These are phyloP conservation scores for Fermentozyma sake DNA, from an alignment of 1,139 yeast genomes.

Conservation along the genomic window DNA sequence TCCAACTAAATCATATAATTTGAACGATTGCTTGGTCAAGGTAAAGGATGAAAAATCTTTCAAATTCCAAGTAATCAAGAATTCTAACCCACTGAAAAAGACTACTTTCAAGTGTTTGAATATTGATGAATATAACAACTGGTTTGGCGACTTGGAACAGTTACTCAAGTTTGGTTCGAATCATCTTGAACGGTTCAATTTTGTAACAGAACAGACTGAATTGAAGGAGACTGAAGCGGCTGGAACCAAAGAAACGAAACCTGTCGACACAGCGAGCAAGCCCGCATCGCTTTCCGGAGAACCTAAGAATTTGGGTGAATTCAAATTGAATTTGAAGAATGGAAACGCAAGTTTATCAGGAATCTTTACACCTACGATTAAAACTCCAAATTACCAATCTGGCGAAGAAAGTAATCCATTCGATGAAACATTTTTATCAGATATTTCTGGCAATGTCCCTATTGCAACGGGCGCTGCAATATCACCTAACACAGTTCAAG, in stretches of 20 bases:
- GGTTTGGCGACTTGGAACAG: conserved; percentile 39
- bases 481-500: too few relatives aligned
- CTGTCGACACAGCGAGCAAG: conserved; percentile 4
- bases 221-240: conserved; percentile 13
- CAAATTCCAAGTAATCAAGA: conserved; percentile 33
- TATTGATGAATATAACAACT: conserved; percentile 25
- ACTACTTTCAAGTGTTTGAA: conserved; percentile 37
- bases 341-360: conserved; percentile 17
- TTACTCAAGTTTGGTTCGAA: conserved; percentile 33
- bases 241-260: conserved; percentile 9
- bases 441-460: conserved; percentile 7
- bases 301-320: not conserved
- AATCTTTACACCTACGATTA: conserved; percentile 36
- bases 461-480: conserved; percentile 1
- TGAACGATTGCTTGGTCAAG: conserved; percentile 34
- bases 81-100: conserved; percentile 26
- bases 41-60: conserved; percentile 30
- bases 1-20: conserved; percentile 41
- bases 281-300: not conserved
- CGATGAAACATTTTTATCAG: conserved; percentile 27
- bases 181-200: conserved; percentile 31
- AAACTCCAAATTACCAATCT: conserved; percentile 17
- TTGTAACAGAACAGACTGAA: conserved; percentile 27
- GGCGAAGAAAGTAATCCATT: conserved; percentile 34
- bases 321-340: conserved; percentile 1